phyloP scores from a whole-genome alignment of 2,329 filamentous ascomycete species.

The Fusarium acutatum region DNA sequence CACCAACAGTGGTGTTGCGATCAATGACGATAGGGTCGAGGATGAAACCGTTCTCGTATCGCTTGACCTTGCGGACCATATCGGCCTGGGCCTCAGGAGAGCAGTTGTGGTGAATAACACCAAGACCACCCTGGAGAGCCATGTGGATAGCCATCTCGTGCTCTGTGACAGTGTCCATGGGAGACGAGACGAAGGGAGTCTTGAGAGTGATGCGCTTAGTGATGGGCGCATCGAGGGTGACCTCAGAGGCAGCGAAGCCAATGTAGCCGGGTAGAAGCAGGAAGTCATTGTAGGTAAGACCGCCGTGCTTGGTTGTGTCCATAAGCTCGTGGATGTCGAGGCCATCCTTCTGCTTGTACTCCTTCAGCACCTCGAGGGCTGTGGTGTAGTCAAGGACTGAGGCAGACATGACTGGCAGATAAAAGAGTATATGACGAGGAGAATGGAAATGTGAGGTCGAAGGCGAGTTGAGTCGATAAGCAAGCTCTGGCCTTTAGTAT shows the following conservation, averaged over 20 bases:
- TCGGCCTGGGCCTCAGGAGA: conserved; percentile 96
- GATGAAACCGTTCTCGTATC: conserved; percentile 99
- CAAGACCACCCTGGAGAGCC: conserved; percentile 85
- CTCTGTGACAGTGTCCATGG: conserved; percentile 99
- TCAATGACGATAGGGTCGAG: conserved; percentile 92
- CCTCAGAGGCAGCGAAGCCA: conserved; percentile 92
- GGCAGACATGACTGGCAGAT: conserved; percentile 69
- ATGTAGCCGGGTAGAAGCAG: conserved; percentile 96
- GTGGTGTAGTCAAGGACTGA: conserved; percentile 75
- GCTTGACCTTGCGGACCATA: conserved; percentile 99
- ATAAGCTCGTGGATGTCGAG: conserved; percentile 87
- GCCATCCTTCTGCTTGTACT: conserved; percentile 84
- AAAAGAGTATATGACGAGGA: conserved; percentile 39
- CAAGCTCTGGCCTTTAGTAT: conserved; percentile 43
- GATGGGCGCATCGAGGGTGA: conserved; percentile 87
- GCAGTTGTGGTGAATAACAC: conserved; percentile 99
- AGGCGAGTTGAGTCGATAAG: conserved; percentile 46
- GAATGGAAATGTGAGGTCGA: conserved; percentile 53
- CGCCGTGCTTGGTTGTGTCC: conserved; percentile 90
- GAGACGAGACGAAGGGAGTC: conserved; percentile 95
- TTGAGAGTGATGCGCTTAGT: conserved; percentile 97
- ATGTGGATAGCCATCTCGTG: conserved; percentile 99
- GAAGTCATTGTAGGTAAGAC: conserved; percentile 99
- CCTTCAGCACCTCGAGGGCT: conserved; percentile 82
- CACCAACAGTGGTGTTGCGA: conserved; percentile 85